Evolutionary conservation across 768 basidiomycete species (phyloP).

Genomic region (Astraeus odoratus): DNA sequence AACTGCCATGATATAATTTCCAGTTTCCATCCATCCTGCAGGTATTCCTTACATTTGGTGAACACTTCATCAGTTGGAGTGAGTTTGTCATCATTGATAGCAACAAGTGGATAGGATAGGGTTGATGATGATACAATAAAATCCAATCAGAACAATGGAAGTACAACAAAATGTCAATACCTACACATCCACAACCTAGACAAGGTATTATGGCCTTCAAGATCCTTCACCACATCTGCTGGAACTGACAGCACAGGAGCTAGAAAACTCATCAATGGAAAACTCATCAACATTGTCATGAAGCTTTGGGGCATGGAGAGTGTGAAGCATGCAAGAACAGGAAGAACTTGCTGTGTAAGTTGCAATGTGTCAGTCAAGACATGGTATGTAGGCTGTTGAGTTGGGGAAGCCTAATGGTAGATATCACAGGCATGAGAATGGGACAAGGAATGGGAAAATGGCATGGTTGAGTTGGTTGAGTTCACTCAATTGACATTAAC

Average conservation of each 20-base stretch:
- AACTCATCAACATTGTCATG: slow-evolving; percentile 36
- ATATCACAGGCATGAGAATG: background rate
- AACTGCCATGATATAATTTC: slow-evolving; percentile 88
- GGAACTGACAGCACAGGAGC: slow-evolving; percentile 61
- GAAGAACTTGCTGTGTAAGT: too few relatives aligned
- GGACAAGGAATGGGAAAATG: background rate
- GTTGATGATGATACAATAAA: background rate
- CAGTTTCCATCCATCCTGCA: slow-evolving; percentile 73
- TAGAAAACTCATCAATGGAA: too few relatives aligned
- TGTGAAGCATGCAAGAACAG: background rate
- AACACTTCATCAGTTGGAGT: slow-evolving; percentile 48
- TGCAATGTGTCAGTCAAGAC: background rate
- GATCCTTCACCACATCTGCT: slow-evolving; percentile 57
- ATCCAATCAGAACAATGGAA: slow-evolving; percentile 7
- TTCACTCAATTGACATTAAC: background rate
- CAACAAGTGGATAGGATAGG: background rate
- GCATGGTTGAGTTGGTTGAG: background rate
- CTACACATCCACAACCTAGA: slow-evolving; percentile 62
- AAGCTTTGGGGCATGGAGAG: background rate
- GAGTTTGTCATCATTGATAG: background rate
- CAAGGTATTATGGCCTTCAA: slow-evolving; percentile 63
- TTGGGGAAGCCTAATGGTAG: background rate
- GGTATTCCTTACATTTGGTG: slow-evolving; percentile 71
- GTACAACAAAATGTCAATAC: slow-evolving; percentile 2
- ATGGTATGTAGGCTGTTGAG: background rate